Evolutionary conservation across 2,329 filamentous ascomycete genomes (phyloP).

Genomic region (Ilyonectria destructans): DNA sequence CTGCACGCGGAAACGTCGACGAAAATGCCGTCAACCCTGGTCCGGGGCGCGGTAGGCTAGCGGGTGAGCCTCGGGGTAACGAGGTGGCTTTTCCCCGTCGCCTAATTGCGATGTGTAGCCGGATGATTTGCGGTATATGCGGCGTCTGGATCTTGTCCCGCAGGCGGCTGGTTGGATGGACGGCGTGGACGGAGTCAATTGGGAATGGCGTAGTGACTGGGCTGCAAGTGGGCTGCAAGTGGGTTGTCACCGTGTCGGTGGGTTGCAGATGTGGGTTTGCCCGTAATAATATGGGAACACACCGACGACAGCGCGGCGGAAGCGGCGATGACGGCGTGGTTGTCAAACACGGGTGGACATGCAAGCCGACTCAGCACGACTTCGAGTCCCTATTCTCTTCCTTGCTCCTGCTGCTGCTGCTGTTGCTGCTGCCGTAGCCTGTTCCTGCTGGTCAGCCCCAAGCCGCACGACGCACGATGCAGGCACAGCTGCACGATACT

Average conservation of each 20-base stretch:
- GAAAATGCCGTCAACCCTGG: slow-evolving; percentile 28
- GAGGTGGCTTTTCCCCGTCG: slow-evolving; percentile 11
- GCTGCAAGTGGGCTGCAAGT: slow-evolving; percentile 1
- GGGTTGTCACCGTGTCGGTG: slow-evolving; percentile 5
- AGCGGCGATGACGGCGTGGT: not conserved
- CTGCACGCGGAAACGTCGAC: slow-evolving; percentile 30
- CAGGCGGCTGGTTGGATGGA: slow-evolving; percentile 13
- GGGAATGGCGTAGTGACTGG: slow-evolving; percentile 26
- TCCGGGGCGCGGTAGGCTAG: slow-evolving; percentile 10
- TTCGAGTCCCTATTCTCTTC: not conserved
- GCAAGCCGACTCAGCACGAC: not conserved
- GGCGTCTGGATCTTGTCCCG: slow-evolving; percentile 11
- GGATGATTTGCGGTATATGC: slow-evolving; percentile 17
- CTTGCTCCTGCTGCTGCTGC: not conserved
- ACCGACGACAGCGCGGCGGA: not conserved
- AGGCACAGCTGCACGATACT: slow-evolving; percentile 28
- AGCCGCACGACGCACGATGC: slow-evolving; percentile 24
- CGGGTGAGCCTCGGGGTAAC: slow-evolving; percentile 32
- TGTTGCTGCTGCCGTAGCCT: not conserved
- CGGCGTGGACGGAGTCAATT: slow-evolving; percentile 5
- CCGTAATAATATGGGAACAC: not conserved
- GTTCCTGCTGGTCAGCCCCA: slow-evolving; percentile 7
- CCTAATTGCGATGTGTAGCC: slow-evolving; percentile 13
- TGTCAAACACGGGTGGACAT: not conserved
- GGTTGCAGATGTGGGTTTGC: slow-evolving; percentile 15